Evolutionary conservation across 2,329 filamentous ascomycete genomes (phyloP), one percentile per base, ranked within the genome.

Genomic region (Colletotrichum neosansevieriae): DNA sequence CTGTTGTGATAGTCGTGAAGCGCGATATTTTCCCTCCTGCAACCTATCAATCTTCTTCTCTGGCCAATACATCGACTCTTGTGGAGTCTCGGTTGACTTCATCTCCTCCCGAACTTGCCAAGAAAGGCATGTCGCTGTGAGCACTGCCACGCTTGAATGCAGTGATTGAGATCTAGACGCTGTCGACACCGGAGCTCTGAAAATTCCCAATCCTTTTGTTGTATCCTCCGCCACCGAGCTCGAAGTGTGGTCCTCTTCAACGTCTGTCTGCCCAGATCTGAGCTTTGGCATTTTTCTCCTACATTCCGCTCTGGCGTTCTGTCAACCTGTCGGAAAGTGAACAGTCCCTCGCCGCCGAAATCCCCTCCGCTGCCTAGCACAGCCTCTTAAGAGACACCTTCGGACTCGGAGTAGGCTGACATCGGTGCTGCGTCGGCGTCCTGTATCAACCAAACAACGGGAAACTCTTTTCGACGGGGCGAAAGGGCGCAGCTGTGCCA

Each of bases 111-210:
- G 61, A 62, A 32, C 66, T 69, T 66, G 61, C 61, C 49, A 60
- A 60, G 61, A 69, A 69, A 65, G 66, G 66, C 66, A 69, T 67
- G 61, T 69, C 61, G 61, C 45, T 66, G 62, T 60, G 66, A 66
- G 62, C 66, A 69, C 66, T 69, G 66, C 66, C 66, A 69, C 61
- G 4, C 40, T 69, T 44, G 12, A 61, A 6, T 45, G 50, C 45
- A 45, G 38, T 58, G 53, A 13, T 44, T 32, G 15, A 13, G 29
- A 47, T 3, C 42, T 34, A 57, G 36, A 50, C 54, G 19, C 49
- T 21, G 24, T 50, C 54, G 56, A 15, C 56, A 56, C 42, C 53
- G 50, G 19, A 63, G 24, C 19, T 44, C 58, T 62, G 54, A 38
- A 47, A 58, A 38, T 38, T 64, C 45, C 29, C 6, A 29, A 4